Base-by-base conservation (phyloP, 768 basidiomycete genomes). In the Collybiopsis luxurians region DNA sequence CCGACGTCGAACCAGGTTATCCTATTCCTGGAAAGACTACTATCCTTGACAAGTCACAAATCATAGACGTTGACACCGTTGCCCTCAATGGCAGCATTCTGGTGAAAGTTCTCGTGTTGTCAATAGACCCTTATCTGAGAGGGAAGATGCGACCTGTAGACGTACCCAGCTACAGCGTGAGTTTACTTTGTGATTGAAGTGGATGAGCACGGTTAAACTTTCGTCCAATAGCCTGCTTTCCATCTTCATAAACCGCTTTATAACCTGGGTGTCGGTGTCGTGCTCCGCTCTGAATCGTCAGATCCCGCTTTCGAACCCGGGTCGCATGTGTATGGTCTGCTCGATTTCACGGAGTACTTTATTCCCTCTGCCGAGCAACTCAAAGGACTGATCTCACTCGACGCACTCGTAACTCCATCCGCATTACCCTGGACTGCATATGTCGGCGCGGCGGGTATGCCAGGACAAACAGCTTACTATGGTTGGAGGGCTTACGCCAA, bases 401-500 rank as follows among this genome's bases (percentile, higher is more conserved):
- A 19, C 58, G 12, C 43, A 1, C 49, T 70, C 4, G 52, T 75
- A 10, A 56, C 72, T 36, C 73, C 74, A 61, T 62, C 68, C 43
- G 64, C 66, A 23, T 58, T 78, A 2, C 73, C 76, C 5, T 76
- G 75, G 73, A 63, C 68, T 0, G 59, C 57, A 5, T 73, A 71
- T 58, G 60, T 77, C 34, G 74, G 77, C 7, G 67, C 70, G 1
- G 60, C 66, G 10, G 74, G 76, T 15, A 74, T 53, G 56, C 36
- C 36, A 38, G 36, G 36, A 5, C 23, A 56, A 52, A 56, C 55
- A 12, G 55, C 55, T n/a, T 52, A 53, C 19, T 38, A 21, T 50
- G 55, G 43, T 17, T 56, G 55, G 55, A 52, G 47, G 36, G 55
- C 53, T n/a, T 56, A 30, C 27, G 11, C 55, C 19, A n/a, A 51